These are phyloP conservation scores for Dipteronia dyeriana DNA, from an alignment of 345 rosid genomes.

Conservation along the genomic window DNA sequence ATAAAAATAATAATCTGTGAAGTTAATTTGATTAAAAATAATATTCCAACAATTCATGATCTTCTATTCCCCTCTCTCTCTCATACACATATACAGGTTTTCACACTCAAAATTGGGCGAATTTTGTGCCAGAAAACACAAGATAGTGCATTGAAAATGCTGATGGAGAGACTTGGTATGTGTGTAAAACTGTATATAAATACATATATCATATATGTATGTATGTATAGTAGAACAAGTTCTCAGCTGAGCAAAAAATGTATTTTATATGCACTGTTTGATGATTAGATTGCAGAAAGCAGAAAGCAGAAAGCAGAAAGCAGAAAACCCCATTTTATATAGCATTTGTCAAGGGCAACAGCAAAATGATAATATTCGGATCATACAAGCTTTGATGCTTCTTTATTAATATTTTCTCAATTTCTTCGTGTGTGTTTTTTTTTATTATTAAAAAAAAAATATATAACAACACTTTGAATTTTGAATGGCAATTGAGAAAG, in stretches of 20 bases:
- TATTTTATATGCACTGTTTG: not conserved
- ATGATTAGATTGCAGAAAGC: not conserved
- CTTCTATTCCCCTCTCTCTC: not conserved
- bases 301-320: not conserved
- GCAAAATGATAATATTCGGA: not conserved
- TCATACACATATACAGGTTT: not conserved
- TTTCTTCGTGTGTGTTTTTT: not conserved
- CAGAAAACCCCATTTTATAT: not conserved
- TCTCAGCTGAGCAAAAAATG: not conserved
- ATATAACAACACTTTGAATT: not conserved
- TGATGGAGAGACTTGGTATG: not conserved
- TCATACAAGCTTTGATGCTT: not conserved
- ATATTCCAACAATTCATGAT: not conserved
- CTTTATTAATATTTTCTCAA: not conserved
- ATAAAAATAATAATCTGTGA: not conserved
- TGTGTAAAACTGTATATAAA: not conserved
- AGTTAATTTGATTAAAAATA: conserved; percentile 9
- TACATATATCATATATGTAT: no score
- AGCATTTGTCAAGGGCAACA: not conserved
- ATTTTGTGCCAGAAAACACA: not conserved
- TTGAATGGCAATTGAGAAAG: not conserved
- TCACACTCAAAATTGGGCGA: not conserved
- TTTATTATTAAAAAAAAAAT: no score
- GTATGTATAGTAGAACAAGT: not conserved
- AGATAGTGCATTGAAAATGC: conserved; percentile 10